Conservation (phyloP, 768 basidiomycete genomes). For the Tulasnella sp. region DNA sequence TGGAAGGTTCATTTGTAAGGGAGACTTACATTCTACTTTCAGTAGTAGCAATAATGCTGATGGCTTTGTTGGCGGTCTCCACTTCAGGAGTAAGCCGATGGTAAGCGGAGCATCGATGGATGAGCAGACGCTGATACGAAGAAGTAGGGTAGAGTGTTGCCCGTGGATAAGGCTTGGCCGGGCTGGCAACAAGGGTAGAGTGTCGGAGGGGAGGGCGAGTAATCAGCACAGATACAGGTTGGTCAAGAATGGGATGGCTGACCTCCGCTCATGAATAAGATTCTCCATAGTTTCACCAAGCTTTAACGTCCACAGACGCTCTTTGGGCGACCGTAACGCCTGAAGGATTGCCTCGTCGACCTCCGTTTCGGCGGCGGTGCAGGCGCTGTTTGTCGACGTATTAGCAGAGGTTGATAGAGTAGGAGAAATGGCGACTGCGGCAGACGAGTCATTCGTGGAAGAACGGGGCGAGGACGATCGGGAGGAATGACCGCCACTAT, state of each 20-base stretch:
- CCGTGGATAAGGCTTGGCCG: constrained; percentile 22
- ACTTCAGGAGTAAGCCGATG: constrained; percentile 62
- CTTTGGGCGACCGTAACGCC: constrained; percentile 68
- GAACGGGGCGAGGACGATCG: too few species aligned
- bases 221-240: neutral
- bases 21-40: constrained; percentile 64
- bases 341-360: constrained; percentile 73
- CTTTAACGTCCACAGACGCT: constrained; percentile 76
- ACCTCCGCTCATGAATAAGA: constrained; percentile 66
- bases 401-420: neutral
- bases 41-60: constrained; percentile 40
- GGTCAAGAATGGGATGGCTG: constrained; percentile 24
- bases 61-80: constrained; percentile 50
- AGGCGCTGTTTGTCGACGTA: neutral
- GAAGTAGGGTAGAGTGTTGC: constrained; percentile 57
- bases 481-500: too few species aligned
- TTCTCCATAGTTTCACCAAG: constrained; percentile 78
- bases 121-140: constrained; percentile 72
- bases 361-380: constrained; percentile 28
- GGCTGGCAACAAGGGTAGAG: constrained; percentile 1
- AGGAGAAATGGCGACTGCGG: neutral
- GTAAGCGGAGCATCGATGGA: constrained; percentile 75
- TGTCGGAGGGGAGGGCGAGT: neutral
- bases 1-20: constrained; percentile 9
- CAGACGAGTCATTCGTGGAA: neutral